Conservation (phyloP, 106 monocot species). For the Platanthera zijinensis region DNA sequence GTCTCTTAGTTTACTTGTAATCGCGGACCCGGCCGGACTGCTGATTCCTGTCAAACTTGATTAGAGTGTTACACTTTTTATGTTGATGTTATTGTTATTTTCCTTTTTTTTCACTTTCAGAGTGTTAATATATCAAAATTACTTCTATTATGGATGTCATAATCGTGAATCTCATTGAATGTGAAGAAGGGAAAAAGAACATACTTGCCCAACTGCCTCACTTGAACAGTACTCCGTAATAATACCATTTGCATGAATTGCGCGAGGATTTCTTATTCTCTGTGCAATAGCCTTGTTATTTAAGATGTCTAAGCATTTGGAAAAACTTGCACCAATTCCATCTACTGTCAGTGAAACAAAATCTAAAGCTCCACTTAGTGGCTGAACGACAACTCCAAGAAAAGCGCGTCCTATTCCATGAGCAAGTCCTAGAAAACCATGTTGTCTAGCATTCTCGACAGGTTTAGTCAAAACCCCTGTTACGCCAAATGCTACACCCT, state of each 20-base stretch:
- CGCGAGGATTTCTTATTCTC: constrained; percentile 87
- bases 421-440: constrained; percentile 79
- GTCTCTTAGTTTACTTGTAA: too few relatives aligned
- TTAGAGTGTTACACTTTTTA: too few relatives aligned
- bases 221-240: constrained; percentile 63
- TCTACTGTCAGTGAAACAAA: constrained; percentile 93
- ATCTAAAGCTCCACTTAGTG: constrained; percentile 92
- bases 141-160: not conserved
- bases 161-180: constrained; percentile 1
- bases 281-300: constrained; percentile 52
- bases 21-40: too few relatives aligned
- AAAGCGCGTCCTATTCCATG: constrained; percentile 86
- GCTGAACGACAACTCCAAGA: constrained; percentile 90
- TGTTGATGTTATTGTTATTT: too few relatives aligned
- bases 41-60: too few relatives aligned
- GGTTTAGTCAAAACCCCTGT: constrained; percentile 91
- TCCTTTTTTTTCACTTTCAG: too few relatives aligned
- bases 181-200: not conserved
- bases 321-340: constrained; percentile 83
- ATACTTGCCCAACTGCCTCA: constrained; percentile 89
- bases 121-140: not conserved
- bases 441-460: constrained; percentile 75
- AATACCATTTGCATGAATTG: constrained; percentile 75
- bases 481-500: constrained; percentile 96
- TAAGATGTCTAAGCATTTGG: constrained; percentile 75